Evolutionary conservation across 306 rosid genomes (phyloP).

Genomic region (Fragaria ananassa): DNA sequence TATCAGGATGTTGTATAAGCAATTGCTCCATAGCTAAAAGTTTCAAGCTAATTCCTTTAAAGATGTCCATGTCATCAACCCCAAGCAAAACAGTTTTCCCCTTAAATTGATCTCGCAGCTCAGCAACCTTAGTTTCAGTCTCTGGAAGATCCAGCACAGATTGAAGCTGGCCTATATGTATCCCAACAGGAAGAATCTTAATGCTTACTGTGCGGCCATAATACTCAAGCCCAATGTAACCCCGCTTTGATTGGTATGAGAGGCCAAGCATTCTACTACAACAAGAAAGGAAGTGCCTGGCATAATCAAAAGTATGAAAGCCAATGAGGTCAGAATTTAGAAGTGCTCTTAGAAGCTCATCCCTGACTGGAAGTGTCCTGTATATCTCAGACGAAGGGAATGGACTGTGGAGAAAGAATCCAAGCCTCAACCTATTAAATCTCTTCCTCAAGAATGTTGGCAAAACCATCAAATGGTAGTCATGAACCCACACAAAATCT

Average conservation of each 20-base stretch:
- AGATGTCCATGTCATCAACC: conserved; percentile 73
- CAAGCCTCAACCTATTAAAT: conserved; percentile 49
- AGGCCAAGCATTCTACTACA: conserved; percentile 89
- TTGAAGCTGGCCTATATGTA: conserved; percentile 78
- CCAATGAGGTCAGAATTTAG: conserved; percentile 84
- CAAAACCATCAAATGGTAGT: conserved; percentile 87
- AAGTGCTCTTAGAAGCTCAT: conserved; percentile 81
- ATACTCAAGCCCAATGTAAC: conserved; percentile 90
- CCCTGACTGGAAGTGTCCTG: conserved; percentile 86
- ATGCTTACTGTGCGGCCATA: conserved; percentile 85
- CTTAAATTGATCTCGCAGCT: conserved; percentile 51
- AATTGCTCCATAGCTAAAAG: conserved; percentile 86
- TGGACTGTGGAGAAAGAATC: conserved; percentile 63
- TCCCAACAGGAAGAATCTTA: conserved; percentile 76
- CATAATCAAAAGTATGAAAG: conserved; percentile 90
- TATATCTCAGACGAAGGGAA: conserved; percentile 65
- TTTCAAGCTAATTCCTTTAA: conserved; percentile 85
- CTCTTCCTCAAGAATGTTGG: conserved; percentile 87
- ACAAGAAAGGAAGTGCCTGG: conserved; percentile 85
- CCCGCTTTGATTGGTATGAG: conserved; percentile 78
- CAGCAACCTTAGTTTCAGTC: conserved; percentile 65
- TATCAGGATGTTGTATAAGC: conserved; percentile 74
- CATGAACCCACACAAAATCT: conserved; percentile 85
- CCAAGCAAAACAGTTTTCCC: conserved; percentile 78
- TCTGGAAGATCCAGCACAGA: conserved; percentile 53